phyloP scores from a whole-genome alignment of 305 asterid species.

The Rubia peregrina region DNA sequence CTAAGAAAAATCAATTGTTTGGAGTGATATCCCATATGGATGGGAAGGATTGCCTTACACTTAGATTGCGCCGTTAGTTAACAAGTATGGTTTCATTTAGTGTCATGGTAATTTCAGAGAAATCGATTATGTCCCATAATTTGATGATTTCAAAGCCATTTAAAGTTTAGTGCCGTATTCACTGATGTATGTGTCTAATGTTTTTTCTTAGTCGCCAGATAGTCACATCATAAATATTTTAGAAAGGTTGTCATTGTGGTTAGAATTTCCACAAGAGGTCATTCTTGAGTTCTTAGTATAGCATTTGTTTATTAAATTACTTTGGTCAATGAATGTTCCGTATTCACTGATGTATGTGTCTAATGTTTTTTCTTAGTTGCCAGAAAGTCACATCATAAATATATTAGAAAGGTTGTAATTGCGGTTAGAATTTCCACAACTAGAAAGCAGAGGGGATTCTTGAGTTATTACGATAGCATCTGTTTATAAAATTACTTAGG shows the following conservation, averaged over 20 bases:
- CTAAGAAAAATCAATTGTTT: neutral
- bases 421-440: neutral
- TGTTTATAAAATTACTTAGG: neutral
- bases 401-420: neutral
- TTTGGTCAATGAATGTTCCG: constrained; percentile 6
- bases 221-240: neutral
- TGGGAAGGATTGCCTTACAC: neutral
- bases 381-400: neutral
- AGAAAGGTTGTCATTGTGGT: neutral
- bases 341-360: neutral
- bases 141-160: neutral
- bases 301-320: neutral
- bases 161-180: neutral
- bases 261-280: neutral
- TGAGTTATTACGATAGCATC: neutral
- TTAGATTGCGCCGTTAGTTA: too few relatives aligned
- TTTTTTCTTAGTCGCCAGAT: neutral
- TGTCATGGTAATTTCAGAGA: neutral
- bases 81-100: neutral
- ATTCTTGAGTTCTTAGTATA: neutral
- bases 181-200: neutral
- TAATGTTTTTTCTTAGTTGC: neutral
- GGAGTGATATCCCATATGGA: neutral
- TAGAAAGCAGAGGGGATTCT: neutral
- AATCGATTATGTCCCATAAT: neutral